phyloP scores from a whole-genome alignment of 2,329 filamentous ascomycete species.

The Alternaria incomplexa region DNA sequence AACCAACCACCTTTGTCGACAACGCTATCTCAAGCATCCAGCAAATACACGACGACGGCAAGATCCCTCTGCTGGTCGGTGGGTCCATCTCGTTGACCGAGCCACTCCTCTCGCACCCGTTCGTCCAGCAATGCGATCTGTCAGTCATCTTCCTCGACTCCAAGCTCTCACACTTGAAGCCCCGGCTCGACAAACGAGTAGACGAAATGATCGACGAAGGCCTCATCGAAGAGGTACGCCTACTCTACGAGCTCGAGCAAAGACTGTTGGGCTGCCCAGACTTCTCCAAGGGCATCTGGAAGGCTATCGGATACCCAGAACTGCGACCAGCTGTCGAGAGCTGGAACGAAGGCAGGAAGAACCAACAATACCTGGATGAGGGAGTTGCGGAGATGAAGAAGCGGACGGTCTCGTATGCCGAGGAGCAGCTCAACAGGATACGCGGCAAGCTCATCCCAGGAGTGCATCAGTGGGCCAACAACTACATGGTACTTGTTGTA shows the following conservation, averaged over 20 bases:
- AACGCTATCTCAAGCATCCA: not conserved
- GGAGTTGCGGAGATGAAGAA: not conserved
- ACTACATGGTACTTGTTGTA: not conserved
- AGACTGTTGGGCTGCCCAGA: not conserved
- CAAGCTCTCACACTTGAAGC: not conserved
- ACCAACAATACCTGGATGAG: not conserved
- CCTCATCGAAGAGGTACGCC: not conserved
- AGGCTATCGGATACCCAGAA: not conserved
- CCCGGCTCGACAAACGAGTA: not conserved
- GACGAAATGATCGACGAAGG: not conserved
- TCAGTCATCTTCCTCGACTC: not conserved
- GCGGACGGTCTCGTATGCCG: not conserved
- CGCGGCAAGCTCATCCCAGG: not conserved
- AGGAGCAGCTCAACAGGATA: not conserved
- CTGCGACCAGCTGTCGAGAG: not conserved
- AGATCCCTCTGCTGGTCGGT: not conserved
- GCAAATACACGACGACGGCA: not conserved
- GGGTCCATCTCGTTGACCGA: not conserved
- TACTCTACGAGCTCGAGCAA: not conserved
- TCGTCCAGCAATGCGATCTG: not conserved
- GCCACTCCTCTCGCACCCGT: not conserved
- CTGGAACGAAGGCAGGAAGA: not conserved
- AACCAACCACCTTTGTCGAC: not conserved
- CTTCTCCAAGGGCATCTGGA: not conserved
- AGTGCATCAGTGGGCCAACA: not conserved